Conservation (phyloP, 2,329 filamentous ascomycete species). For the Penicillium sp. region DNA sequence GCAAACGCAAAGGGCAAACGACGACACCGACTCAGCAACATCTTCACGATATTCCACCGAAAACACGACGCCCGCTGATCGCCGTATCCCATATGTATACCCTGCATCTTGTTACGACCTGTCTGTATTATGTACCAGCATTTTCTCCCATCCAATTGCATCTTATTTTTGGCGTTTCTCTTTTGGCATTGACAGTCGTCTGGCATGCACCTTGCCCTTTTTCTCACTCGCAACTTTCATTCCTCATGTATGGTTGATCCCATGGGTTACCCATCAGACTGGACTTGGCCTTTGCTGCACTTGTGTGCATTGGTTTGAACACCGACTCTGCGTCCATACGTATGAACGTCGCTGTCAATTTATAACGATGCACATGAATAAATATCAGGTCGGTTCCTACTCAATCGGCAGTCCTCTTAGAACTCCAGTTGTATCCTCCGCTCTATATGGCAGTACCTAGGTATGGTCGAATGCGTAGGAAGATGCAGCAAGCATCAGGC, state of each 20-base stretch:
- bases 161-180: slow-evolving; percentile 15
- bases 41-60: slow-evolving; percentile 29
- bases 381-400: not conserved
- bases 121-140: slow-evolving; percentile 10
- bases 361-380: not conserved
- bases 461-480: too few species aligned
- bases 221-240: not conserved
- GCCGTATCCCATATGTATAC: slow-evolving; percentile 8
- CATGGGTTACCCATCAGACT: not conserved
- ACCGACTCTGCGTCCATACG: not conserved
- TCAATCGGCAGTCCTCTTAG: too few species aligned
- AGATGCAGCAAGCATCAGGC: too few species aligned
- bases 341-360: not conserved
- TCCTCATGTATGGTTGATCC: not conserved
- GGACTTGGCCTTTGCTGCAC: not conserved
- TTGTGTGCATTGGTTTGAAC: too few species aligned
- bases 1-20: slow-evolving; percentile 26
- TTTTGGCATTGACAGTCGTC: slow-evolving; percentile 10
- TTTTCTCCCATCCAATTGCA: slow-evolving; percentile 9
- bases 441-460: too few species aligned
- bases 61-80: slow-evolving; percentile 23
- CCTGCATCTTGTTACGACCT: slow-evolving; percentile 17
- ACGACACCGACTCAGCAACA: slow-evolving; percentile 30
- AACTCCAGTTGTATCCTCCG: too few species aligned
- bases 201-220: slow-evolving; percentile 3